phyloP scores from a whole-genome alignment of 140 eudicot species.

The Flaveria floridana region DNA sequence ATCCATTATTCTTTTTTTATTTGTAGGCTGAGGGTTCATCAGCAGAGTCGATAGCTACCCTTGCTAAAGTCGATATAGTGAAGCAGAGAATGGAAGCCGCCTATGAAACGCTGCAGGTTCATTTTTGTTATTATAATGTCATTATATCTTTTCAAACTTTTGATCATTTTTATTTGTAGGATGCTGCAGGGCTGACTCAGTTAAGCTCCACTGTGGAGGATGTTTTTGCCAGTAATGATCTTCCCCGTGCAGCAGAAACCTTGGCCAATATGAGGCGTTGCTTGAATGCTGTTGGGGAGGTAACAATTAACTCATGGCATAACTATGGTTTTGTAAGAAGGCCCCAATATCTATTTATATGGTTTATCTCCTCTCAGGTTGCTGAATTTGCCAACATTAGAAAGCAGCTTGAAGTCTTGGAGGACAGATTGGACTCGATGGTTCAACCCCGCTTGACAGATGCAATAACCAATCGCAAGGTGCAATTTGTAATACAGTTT shows the following conservation, averaged over 20 bases:
- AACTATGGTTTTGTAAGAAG: constrained; percentile 4
- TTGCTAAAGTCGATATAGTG: constrained; percentile 92
- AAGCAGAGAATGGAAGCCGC: constrained; percentile 99
- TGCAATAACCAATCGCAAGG: constrained; percentile 88
- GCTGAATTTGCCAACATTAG: constrained; percentile 98
- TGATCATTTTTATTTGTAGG: constrained; percentile 47
- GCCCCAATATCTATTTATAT: constrained; percentile 11
- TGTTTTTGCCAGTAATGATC: constrained; percentile 97
- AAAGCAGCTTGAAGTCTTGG: constrained; percentile 98
- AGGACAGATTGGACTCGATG: constrained; percentile 94
- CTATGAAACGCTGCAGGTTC: constrained; percentile 90
- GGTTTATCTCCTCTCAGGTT: constrained; percentile 53
- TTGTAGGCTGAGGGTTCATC: constrained; percentile 98
- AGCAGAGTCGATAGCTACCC: constrained; percentile 92
- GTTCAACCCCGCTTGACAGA: constrained; percentile 96
- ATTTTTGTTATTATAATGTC: constrained; percentile 18
- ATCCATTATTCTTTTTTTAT: background rate
- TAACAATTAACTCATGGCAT: constrained; percentile 23
- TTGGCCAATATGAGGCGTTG: constrained; percentile 99
- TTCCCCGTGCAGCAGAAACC: constrained; percentile 97
- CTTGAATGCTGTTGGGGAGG: constrained; percentile 98
- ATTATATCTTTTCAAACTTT: constrained; percentile 1
- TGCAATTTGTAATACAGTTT: constrained; percentile 17
- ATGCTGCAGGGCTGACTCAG: constrained; percentile 98
- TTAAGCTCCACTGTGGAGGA: constrained; percentile 98